Conservation (phyloP, 2,329 filamentous ascomycete species). For the Paraconiothyrium sp. region DNA sequence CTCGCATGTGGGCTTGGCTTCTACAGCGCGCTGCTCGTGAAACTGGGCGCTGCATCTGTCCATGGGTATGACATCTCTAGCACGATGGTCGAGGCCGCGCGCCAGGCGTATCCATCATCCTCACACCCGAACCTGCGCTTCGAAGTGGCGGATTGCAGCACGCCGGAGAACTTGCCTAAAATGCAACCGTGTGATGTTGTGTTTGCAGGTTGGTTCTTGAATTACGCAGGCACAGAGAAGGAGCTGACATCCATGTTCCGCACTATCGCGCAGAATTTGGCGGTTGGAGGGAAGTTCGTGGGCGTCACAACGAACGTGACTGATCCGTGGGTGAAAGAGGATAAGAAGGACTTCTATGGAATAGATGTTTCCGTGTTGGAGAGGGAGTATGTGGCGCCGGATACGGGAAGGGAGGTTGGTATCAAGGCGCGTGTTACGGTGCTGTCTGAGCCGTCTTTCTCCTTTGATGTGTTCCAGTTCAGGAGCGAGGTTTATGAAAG, state of each 20-base stretch:
- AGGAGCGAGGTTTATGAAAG: conserved; percentile 37
- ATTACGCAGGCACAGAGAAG: conserved; percentile 37
- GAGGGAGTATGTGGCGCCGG: conserved; percentile 28
- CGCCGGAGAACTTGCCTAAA: conserved; percentile 16
- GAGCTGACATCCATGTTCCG: conserved; percentile 37
- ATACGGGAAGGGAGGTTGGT: conserved; percentile 26
- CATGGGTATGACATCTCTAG: conserved; percentile 41
- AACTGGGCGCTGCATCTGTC: conserved; percentile 32
- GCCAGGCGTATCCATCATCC: conserved; percentile 26
- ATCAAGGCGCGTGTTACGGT: conserved; percentile 34
- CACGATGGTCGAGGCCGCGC: conserved; percentile 36
- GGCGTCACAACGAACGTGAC: conserved; percentile 37
- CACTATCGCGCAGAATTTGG: conserved; percentile 32
- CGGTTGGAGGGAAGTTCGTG: conserved; percentile 28
- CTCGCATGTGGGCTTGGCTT: conserved; percentile 43
- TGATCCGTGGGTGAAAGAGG: conserved; percentile 26
- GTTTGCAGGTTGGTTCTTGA: conserved; percentile 45
- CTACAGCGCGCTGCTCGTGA: conserved; percentile 34
- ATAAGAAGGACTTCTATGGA: conserved; percentile 37
- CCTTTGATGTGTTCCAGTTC: conserved; percentile 42
- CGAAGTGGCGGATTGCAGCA: conserved; percentile 36
- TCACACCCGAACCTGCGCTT: conserved; percentile 30
- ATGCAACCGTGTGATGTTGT: conserved; percentile 32
- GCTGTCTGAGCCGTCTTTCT: conserved; percentile 26
- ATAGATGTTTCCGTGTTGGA: conserved; percentile 35